Evolutionary conservation across 202 grass and related monocot species (phyloP).

Genomic region (Zizania palustris): DNA sequence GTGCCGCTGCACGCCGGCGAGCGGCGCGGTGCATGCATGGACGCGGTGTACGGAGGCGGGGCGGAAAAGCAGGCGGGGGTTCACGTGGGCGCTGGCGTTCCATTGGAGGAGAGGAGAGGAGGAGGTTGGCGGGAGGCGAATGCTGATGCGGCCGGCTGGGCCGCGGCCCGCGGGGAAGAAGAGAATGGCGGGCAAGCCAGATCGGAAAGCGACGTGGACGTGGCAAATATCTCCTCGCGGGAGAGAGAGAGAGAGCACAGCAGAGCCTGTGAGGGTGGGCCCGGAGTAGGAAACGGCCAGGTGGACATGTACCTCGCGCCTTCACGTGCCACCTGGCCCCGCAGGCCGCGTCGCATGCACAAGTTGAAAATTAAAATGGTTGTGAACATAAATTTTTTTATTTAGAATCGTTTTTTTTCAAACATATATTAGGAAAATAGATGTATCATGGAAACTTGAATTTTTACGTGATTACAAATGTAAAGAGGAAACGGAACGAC

Average conservation of each 20-base stretch:
- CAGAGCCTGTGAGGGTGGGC: slow-evolving; percentile 15
- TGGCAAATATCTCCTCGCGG: slow-evolving; percentile 42
- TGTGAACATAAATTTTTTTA: too few relatives aligned
- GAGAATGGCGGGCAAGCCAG: neutral
- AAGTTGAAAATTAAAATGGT: too few relatives aligned
- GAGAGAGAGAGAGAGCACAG: neutral
- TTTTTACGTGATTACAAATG: too few relatives aligned
- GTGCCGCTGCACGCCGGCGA: neutral
- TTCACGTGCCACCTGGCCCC: slow-evolving; percentile 69
- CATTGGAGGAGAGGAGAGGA: slow-evolving; percentile 50
- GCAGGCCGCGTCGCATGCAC: neutral
- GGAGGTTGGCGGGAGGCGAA: neutral
- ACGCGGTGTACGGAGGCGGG: neutral
- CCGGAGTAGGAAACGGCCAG: slow-evolving; percentile 33
- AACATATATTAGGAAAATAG: too few relatives aligned
- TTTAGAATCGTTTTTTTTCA: too few relatives aligned
- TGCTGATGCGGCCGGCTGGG: neutral
- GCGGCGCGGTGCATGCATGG: neutral
- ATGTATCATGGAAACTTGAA: too few relatives aligned
- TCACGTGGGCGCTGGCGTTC: slow-evolving; percentile 52
- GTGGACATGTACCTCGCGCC: slow-evolving; percentile 61
- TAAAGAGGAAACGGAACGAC: too few relatives aligned
- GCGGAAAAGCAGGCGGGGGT: slow-evolving; percentile 26
- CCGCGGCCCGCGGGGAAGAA: neutral
- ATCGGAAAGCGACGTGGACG: slow-evolving; percentile 33